phyloP scores from a whole-genome alignment of 441 rosid species.

The Populus hybrid region DNA sequence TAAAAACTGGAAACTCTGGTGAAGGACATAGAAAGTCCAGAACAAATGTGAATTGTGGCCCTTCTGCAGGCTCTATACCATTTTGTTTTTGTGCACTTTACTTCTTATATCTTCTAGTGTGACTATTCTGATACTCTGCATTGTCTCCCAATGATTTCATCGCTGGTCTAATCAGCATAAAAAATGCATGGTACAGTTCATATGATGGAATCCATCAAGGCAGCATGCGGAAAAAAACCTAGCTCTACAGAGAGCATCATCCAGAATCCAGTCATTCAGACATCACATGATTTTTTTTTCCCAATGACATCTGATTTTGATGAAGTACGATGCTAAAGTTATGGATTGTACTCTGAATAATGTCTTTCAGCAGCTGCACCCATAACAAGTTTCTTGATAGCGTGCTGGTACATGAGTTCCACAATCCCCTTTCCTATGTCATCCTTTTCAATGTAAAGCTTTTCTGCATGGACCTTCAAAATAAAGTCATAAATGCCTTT shows the following conservation, averaged over 20 bases:
- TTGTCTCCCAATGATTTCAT: not conserved
- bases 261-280: not conserved
- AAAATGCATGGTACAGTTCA: not conserved
- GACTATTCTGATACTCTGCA: not conserved
- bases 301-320: not conserved
- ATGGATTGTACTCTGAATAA: slow-evolving; percentile 43
- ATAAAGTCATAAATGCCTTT: not conserved
- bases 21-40: not conserved
- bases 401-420: slow-evolving; percentile 50
- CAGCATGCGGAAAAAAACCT: not conserved
- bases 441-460: slow-evolving; percentile 47
- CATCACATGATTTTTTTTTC: not conserved
- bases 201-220: not conserved
- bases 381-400: slow-evolving; percentile 83
- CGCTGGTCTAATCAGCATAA: not conserved
- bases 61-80: not conserved
- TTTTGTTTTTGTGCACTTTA: not conserved
- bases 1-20: not conserved
- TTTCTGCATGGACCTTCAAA: slow-evolving; percentile 71
- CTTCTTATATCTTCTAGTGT: not conserved
- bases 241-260: not conserved
- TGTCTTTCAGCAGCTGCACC: slow-evolving; percentile 88
- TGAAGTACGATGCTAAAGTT: not conserved
- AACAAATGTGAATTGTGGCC: not conserved
- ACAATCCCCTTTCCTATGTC: slow-evolving; percentile 68